These are phyloP conservation scores for Blastomyces silverae DNA, from an alignment of 2,329 filamentous ascomycete species.

Conservation along the genomic window DNA sequence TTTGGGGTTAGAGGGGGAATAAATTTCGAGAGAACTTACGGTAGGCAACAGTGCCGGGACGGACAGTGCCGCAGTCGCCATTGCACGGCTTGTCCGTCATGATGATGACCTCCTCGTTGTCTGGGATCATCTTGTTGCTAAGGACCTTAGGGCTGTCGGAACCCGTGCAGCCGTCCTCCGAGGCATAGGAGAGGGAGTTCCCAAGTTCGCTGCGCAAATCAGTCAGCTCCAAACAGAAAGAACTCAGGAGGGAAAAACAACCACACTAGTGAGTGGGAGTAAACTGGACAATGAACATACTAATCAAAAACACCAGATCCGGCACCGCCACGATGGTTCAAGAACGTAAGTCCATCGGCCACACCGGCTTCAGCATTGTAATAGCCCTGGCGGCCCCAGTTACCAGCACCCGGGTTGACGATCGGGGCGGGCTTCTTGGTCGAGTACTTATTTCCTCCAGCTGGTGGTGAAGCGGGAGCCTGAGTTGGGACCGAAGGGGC, in stretches of 20 bases:
- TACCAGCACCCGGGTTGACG: constrained; percentile 25
- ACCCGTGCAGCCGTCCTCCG: constrained; percentile 42
- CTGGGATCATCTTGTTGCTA: constrained; percentile 45
- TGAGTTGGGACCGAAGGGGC: constrained; percentile 8
- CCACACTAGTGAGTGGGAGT: background rate
- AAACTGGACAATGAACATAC: constrained; percentile 26
- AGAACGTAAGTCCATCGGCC: constrained; percentile 51
- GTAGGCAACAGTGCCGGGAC: constrained; percentile 47
- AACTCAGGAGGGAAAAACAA: background rate
- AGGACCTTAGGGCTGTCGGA: constrained; percentile 47
- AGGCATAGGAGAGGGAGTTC: constrained; percentile 52
- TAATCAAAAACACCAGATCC: constrained; percentile 52
- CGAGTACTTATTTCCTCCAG: constrained; percentile 12
- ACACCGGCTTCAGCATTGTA: constrained; percentile 41
- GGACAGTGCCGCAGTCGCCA: constrained; percentile 43
- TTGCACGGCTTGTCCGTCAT: constrained; percentile 48
- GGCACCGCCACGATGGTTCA: constrained; percentile 52
- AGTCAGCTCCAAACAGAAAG: constrained; percentile 9
- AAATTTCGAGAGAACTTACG: constrained; percentile 33
- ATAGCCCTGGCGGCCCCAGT: constrained; percentile 44
- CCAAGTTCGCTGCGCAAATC: constrained; percentile 41
- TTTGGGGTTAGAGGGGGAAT: background rate
- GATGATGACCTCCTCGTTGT: constrained; percentile 47
- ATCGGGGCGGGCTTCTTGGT: constrained; percentile 18
- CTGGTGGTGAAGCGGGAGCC: constrained; percentile 18